Evolutionary conservation across 2,329 filamentous ascomycete species (phyloP).

Genomic region (Trichoderma cornu-damae): DNA sequence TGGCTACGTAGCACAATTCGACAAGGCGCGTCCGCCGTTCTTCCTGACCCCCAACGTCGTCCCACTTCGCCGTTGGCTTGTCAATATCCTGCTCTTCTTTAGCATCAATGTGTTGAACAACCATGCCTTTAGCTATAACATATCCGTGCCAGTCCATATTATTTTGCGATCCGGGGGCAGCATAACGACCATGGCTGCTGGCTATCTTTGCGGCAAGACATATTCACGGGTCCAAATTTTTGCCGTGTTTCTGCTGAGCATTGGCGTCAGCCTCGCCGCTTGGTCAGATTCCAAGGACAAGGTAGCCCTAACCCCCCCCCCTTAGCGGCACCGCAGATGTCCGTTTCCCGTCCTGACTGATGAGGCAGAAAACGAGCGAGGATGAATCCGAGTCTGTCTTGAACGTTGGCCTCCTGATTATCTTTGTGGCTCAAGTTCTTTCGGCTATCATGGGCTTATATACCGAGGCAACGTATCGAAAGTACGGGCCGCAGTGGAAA

Average conservation of each 20-base stretch:
- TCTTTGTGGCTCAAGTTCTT: constrained; percentile 82
- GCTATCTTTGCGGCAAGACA: constrained; percentile 76
- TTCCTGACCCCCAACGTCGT: constrained; percentile 74
- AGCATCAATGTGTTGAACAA: constrained; percentile 95
- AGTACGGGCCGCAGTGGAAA: constrained; percentile 84
- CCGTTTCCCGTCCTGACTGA: not conserved
- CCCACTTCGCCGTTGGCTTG: constrained; percentile 75
- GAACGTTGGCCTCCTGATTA: constrained; percentile 66
- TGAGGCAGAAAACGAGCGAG: not conserved
- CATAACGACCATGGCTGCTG: constrained; percentile 91
- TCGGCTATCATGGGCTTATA: constrained; percentile 94
- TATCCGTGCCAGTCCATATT: constrained; percentile 94
- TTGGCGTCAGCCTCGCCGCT: constrained; percentile 81
- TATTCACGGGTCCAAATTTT: constrained; percentile 76
- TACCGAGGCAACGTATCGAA: constrained; percentile 81
- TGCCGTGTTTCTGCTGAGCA: constrained; percentile 75
- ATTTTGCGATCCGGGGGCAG: constrained; percentile 92
- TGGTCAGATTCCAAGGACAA: constrained; percentile 85
- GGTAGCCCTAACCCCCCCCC: no score
- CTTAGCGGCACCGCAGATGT: not conserved
- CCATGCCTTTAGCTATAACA: constrained; percentile 93
- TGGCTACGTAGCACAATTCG: constrained; percentile 71
- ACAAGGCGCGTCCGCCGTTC: constrained; percentile 59
- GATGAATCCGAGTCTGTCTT: constrained; percentile 29
- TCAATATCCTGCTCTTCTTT: constrained; percentile 89